Evolutionary conservation across 192 early-diverging fungal species (phyloP).

Genomic region (Backusella macrospora): DNA sequence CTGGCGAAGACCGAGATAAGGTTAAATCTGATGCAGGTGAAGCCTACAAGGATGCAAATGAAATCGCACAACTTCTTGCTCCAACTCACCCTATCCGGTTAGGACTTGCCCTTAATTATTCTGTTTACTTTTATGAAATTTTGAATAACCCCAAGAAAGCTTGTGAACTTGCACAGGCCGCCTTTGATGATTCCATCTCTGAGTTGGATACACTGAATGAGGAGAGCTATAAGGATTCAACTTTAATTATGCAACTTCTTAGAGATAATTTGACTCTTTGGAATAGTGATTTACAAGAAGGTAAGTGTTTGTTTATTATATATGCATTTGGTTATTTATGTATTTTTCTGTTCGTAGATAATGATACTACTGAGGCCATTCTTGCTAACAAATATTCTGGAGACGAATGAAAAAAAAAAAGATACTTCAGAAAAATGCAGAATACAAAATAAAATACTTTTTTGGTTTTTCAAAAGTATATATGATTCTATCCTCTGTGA

Average conservation of each 20-base stretch:
- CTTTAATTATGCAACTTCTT: constrained; percentile 97
- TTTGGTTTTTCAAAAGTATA: too few relatives aligned
- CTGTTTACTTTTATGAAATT: constrained; percentile 99
- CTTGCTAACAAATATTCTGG: too few relatives aligned
- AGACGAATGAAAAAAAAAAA: too few relatives aligned
- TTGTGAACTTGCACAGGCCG: constrained; percentile 92
- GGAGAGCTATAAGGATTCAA: constrained; percentile 97
- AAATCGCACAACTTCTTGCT: constrained; percentile 79
- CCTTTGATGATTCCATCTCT: constrained; percentile 95
- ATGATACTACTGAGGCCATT: too few relatives aligned
- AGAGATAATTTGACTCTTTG: constrained; percentile 97
- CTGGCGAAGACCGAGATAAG: constrained; percentile 75
- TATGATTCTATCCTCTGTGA: too few relatives aligned
- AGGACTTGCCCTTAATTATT: constrained; percentile 95
- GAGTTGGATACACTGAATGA: constrained; percentile 92
- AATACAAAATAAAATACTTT: too few relatives aligned
- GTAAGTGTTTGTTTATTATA: constrained; percentile 20
- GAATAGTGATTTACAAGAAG: constrained; percentile 81
- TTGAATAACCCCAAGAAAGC: constrained; percentile 94
- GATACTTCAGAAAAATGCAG: too few relatives aligned
- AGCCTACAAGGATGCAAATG: constrained; percentile 89
- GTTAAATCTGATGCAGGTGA: constrained; percentile 79
- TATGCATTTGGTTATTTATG: not conserved
- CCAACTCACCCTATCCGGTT: constrained; percentile 98
- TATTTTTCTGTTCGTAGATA: not conserved